Percentiles rank a stretch among this genome's conserved stretches.
Conservation (phyloP, 768 basidiomycete species). For the Tulasnella sp. region DNA sequence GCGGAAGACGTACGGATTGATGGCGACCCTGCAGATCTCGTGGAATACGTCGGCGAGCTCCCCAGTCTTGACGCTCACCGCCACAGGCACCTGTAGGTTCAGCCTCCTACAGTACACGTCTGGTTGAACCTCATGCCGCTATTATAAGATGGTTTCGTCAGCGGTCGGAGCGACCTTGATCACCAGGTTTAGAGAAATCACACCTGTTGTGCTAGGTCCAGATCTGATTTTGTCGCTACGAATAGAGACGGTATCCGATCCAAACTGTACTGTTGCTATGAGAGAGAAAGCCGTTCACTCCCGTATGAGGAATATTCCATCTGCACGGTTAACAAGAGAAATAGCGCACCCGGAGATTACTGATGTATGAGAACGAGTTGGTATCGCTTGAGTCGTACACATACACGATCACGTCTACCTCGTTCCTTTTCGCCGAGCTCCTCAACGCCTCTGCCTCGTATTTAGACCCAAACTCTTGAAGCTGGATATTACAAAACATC, state of each 20-base stretch:
- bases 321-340: too few species aligned
- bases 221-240: slow-evolving; percentile 97
- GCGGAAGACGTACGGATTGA: slow-evolving; percentile 62
- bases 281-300: too few species aligned
- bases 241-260: slow-evolving; percentile 94
- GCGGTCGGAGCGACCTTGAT: not conserved
- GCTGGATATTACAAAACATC: slow-evolving; percentile 33
- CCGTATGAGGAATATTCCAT: not conserved
- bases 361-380: slow-evolving; percentile 97
- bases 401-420: slow-evolving; percentile 91
- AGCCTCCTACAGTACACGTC: slow-evolving; percentile 91
- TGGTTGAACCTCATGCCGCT: slow-evolving; percentile 97
- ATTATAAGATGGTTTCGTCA: slow-evolving; percentile 8
- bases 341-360: slow-evolving; percentile 74
- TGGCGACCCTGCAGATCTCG: slow-evolving; percentile 70
- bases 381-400: slow-evolving; percentile 98
- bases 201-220: slow-evolving; percentile 92
- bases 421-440: slow-evolving; percentile 72
- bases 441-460: slow-evolving; percentile 87
- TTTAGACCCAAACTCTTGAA: slow-evolving; percentile 95
- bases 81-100: slow-evolving; percentile 84
- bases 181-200: slow-evolving; percentile 18
- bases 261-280: slow-evolving; percentile 90
- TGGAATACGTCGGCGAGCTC: slow-evolving; percentile 84
- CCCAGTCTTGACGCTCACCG: slow-evolving; percentile 80